Evolutionary conservation across 2,329 filamentous ascomycete species (phyloP), one percentile per base, ranked within the genome.

Genomic region (Diaporthe sp.): DNA sequence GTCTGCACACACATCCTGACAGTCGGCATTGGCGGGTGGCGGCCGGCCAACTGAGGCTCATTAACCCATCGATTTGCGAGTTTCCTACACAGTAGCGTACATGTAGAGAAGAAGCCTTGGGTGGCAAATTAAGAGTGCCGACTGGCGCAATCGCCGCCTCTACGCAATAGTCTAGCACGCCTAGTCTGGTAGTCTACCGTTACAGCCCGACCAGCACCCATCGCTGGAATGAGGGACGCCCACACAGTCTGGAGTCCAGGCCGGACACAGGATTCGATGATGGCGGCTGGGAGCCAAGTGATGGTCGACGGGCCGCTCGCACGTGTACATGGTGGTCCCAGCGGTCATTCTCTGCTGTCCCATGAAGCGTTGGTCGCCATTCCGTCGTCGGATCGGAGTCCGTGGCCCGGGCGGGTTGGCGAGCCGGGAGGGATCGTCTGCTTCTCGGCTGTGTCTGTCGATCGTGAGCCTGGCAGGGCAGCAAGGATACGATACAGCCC

Each of bases 371-470:
- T 37, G 65, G 22, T 51, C 49, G 65, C 49, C 37, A 42, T 69
- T 19, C 46, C 34, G 22, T 69, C 49, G 49, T 69, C 49, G 49
- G 65, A 69, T 69, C 65, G n/a, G 15, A 55, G 46, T 55, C 65
- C 65, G 65, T 69, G 49, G 49, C 49, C 65, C 49, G 49, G 65
- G 46, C 49, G 65, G 65, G 65, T 17, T 65, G 34, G 67, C 37
- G 46, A 61, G 61, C 51, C 55, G 75, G 68, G 58, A 75, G 70
- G 51, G 72, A 76, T 74, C 72, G 57, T 51, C 72, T 58, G 42
- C 51, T 51, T 13, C 34, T 69, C 57, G 70, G 34, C 57, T 72
- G 57, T 62, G 44, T 68, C 37, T 72, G 58, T 55, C 71, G 71
- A 73, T 73, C 71, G 71, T 62, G 70, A 65, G 31, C 70, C 55